Percentiles rank a stretch among this genome's conserved stretches.
These are phyloP conservation scores for Cyberlindnera amylophila DNA, from an alignment of 805 yeast species.

Conservation along the genomic window DNA sequence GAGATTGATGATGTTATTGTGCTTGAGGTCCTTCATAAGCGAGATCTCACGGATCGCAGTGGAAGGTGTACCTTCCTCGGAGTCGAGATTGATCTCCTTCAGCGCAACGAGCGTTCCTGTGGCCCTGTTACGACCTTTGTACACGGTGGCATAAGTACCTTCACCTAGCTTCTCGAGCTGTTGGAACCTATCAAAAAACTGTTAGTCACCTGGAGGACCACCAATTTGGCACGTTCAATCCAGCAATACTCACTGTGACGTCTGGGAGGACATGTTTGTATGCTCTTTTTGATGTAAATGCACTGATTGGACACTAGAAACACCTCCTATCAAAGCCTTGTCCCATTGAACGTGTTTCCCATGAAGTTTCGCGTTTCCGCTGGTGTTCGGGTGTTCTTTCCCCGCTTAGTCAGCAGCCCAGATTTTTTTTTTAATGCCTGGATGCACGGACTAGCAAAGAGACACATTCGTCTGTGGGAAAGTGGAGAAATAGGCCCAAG, in stretches of 20 bases:
- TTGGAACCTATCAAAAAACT: slow-evolving; percentile 25
- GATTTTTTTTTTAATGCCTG: too few relatives aligned
- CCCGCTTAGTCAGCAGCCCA: too few relatives aligned
- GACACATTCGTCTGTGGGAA: too few relatives aligned
- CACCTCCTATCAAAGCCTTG: too few relatives aligned
- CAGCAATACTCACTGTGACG: slow-evolving; percentile 27
- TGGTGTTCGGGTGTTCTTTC: too few relatives aligned
- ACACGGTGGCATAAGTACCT: slow-evolving; percentile 98
- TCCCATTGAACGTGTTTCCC: neutral
- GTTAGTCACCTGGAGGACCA: neutral
- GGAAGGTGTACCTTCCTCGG: slow-evolving; percentile 96
- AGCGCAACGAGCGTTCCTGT: slow-evolving; percentile 90
- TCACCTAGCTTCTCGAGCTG: slow-evolving; percentile 81
- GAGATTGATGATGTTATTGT: slow-evolving; percentile 85
- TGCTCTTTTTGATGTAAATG: too few relatives aligned
- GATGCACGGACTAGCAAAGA: too few relatives aligned
- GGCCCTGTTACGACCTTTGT: slow-evolving; percentile 83
- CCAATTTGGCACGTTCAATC: neutral
- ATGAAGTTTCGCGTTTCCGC: too few relatives aligned
- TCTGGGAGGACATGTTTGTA: slow-evolving; percentile 20
- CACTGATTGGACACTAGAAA: neutral
- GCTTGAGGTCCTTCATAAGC: slow-evolving; percentile 88
- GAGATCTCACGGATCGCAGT: slow-evolving; percentile 97
- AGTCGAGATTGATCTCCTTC: slow-evolving; percentile 90
- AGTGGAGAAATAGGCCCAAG: too few relatives aligned